Conservation (phyloP, 2,329 filamentous ascomycete species). For the Arachnomyces sp. region DNA sequence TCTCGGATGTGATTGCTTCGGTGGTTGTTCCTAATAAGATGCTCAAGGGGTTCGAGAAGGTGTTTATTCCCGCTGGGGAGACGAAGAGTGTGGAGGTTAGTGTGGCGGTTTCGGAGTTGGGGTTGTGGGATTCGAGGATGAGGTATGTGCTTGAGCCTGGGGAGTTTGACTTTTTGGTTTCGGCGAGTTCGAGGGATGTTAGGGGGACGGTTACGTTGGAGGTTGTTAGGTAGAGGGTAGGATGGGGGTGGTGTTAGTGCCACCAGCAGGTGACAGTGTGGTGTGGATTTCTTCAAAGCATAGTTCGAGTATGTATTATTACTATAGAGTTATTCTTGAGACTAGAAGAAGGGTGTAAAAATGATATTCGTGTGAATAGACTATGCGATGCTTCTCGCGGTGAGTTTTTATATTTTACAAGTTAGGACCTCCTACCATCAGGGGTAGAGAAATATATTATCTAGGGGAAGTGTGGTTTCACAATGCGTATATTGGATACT, state of each 20-base stretch:
- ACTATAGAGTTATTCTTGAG: background rate
- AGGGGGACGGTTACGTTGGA: constrained; percentile 39
- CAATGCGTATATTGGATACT: too few relatives aligned
- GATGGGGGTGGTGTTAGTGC: too few relatives aligned
- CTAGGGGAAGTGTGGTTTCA: too few relatives aligned
- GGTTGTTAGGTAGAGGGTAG: constrained; percentile 58
- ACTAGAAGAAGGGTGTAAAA: constrained; percentile 1
- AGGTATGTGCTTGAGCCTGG: constrained; percentile 67
- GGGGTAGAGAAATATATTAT: too few relatives aligned
- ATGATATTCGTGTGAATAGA: too few relatives aligned
- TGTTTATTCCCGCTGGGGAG: constrained; percentile 51
- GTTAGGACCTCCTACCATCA: too few relatives aligned
- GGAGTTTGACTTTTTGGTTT: constrained; percentile 55
- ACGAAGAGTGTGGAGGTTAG: constrained; percentile 47
- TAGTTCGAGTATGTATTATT: too few relatives aligned
- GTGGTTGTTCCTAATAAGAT: constrained; percentile 57
- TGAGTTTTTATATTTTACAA: too few relatives aligned
- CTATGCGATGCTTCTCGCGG: too few relatives aligned
- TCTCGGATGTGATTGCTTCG: constrained; percentile 53
- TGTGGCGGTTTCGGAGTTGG: constrained; percentile 43
- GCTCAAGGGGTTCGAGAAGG: constrained; percentile 61
- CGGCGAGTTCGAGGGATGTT: constrained; percentile 38
- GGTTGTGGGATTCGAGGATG: constrained; percentile 53
- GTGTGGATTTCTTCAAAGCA: too few relatives aligned
- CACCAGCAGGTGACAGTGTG: too few relatives aligned